A percentile compares a stretch with the other conserved stretches of the same genome.
Evolutionary conservation across 441 rosid genomes (phyloP).

Genomic region (Mallotus japonicus): DNA sequence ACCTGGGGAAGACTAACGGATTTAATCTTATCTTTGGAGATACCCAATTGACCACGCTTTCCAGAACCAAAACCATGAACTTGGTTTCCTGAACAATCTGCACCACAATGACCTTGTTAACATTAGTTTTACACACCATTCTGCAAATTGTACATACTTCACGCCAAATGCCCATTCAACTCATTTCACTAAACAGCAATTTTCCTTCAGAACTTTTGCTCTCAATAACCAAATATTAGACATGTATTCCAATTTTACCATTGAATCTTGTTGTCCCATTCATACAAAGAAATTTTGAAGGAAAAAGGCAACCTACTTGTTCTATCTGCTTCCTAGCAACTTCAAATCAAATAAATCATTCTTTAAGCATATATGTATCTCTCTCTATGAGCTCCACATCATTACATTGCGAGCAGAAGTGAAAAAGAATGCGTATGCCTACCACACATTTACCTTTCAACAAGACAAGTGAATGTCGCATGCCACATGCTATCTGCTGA

Average conservation of each 20-base stretch:
- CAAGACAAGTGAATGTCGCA: conserved; percentile 91
- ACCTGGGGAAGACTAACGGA: conserved; percentile 52
- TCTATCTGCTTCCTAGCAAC: no score
- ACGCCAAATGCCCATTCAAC: neutral
- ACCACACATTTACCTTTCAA: conserved; percentile 49
- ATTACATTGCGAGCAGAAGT: neutral
- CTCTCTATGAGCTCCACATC: no score
- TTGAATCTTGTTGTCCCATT: neutral
- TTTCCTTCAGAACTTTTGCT: conserved; percentile 15
- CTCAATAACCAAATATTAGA: conserved; percentile 6
- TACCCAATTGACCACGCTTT: conserved; percentile 83
- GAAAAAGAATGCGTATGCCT: neutral
- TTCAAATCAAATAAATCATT: no score
- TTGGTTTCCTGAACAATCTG: conserved; percentile 41
- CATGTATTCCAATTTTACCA: neutral
- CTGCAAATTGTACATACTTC: no score
- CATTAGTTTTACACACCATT: neutral
- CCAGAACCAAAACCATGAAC: conserved; percentile 80
- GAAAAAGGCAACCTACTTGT: neutral
- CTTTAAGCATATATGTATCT: no score
- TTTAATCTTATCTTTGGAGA: conserved; percentile 39
- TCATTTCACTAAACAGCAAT: neutral
- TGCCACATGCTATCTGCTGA: conserved; percentile 69
- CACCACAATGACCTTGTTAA: conserved; percentile 6
- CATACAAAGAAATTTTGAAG: neutral